These are phyloP conservation scores for Kwoniella dendrophila DNA, from an alignment of 768 basidiomycete species.

Conservation along the genomic window DNA sequence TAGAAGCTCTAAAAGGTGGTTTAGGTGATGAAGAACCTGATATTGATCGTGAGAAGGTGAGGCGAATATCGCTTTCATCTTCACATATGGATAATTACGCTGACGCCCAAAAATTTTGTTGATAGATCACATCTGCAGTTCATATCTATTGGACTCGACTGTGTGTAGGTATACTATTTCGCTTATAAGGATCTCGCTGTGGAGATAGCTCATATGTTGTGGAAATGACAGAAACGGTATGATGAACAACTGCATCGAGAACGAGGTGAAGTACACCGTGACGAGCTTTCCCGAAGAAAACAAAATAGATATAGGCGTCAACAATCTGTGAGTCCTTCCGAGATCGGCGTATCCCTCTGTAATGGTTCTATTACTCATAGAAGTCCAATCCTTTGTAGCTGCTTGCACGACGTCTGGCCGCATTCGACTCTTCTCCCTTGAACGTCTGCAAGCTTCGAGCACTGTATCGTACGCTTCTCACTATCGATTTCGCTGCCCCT, in stretches of 20 bases:
- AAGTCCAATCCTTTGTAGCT: slow-evolving; percentile 22
- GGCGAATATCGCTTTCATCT: slow-evolving; percentile 15
- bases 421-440: slow-evolving; percentile 46
- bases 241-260: slow-evolving; percentile 44
- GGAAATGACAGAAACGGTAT: slow-evolving; percentile 38
- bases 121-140: slow-evolving; percentile 37
- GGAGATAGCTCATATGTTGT: background rate
- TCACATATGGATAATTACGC: background rate
- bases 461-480: slow-evolving; percentile 49
- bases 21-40: slow-evolving; percentile 23
- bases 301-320: slow-evolving; percentile 51
- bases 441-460: slow-evolving; percentile 43
- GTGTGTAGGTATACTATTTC: slow-evolving; percentile 24
- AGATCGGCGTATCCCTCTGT: background rate
- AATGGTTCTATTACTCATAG: background rate
- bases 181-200: background rate
- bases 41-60: slow-evolving; percentile 28
- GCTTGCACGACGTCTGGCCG: slow-evolving; percentile 41
- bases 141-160: slow-evolving; percentile 45
- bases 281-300: slow-evolving; percentile 41
- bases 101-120: background rate
- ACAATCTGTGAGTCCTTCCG: slow-evolving; percentile 42
- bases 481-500: slow-evolving; percentile 44
- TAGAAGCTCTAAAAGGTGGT: slow-evolving; percentile 32
- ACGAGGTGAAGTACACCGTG: slow-evolving; percentile 42